A percentile compares a stretch with the other conserved stretches of the same genome.
Conservation (phyloP, 164 flowering plant genomes). For the Liquidambar formosana region DNA sequence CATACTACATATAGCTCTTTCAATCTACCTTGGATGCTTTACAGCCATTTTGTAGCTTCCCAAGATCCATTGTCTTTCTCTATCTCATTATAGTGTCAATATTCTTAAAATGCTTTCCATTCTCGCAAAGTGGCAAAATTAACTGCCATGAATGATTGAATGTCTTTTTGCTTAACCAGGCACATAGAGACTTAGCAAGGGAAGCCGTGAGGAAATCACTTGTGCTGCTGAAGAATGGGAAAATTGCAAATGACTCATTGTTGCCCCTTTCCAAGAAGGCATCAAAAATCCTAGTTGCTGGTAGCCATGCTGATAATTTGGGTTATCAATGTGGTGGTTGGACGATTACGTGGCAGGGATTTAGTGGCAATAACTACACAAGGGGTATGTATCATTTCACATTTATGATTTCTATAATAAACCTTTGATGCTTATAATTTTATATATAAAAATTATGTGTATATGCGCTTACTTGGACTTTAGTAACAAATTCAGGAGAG, state of each 20-base stretch:
- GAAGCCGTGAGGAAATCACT: constrained; percentile 63
- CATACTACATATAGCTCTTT: not conserved
- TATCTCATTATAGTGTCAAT: not conserved
- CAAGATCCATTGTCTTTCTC: not conserved
- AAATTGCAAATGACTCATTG: constrained; percentile 33
- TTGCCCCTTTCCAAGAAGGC: constrained; percentile 61
- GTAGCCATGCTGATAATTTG: constrained; percentile 68
- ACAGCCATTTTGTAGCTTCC: not conserved
- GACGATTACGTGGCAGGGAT: constrained; percentile 72
- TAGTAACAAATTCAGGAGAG: no score
- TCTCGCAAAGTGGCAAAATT: not conserved
- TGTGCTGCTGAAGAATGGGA: constrained; percentile 61
- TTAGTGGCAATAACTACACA: constrained; percentile 48
- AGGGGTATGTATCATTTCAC: constrained; percentile 35
- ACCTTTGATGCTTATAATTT: not conserved
- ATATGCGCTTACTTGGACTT: no score
- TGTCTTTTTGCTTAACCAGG: constrained; percentile 14
- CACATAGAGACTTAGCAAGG: constrained; percentile 54
- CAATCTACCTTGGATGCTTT: not conserved
- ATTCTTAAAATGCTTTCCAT: not conserved
- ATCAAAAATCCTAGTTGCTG: constrained; percentile 55
- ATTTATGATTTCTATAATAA: not conserved
- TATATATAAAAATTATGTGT: not conserved
- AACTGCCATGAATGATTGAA: not conserved
- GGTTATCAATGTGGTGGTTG: constrained; percentile 79